phyloP scores from a whole-genome alignment of 768 basidiomycete species.

The Suillus bovinus region DNA sequence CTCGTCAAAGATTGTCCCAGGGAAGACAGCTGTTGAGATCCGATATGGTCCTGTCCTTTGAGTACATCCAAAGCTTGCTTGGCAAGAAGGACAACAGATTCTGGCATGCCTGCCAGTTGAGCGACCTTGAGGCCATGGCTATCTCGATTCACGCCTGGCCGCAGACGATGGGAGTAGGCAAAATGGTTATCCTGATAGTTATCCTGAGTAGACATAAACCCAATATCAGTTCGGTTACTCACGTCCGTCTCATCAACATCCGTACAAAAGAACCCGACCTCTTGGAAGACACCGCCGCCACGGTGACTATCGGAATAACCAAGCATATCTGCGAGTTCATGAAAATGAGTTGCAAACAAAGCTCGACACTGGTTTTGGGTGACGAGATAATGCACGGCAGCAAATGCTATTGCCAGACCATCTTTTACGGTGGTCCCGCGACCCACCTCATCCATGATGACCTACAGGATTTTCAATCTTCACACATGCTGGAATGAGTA shows the following conservation, averaged over 20 bases:
- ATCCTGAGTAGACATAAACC: background rate
- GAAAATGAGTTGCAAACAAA: conserved; percentile 99
- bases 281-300: conserved; percentile 50
- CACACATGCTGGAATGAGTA: background rate
- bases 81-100: conserved; percentile 59
- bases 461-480: conserved; percentile 42
- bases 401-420: conserved; percentile 92
- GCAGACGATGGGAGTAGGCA: conserved; percentile 79
- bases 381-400: conserved; percentile 80
- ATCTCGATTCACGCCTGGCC: conserved; percentile 83
- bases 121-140: conserved; percentile 94
- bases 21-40: conserved; percentile 30
- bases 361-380: conserved; percentile 72
- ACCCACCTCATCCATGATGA: conserved; percentile 99
- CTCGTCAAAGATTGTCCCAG: conserved; percentile 32
- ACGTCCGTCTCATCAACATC: conserved; percentile 80
- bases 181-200: conserved; percentile 67
- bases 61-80: conserved; percentile 49
- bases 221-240: conserved; percentile 25
- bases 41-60: conserved; percentile 24
- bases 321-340: conserved; percentile 87
- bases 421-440: conserved; percentile 92
- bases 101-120: conserved; percentile 81
- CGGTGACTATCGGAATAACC: conserved; percentile 48
- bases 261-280: conserved; percentile 86